Evolutionary conservation across 495 filamentous ascomycete species (phyloP).

Genomic region (Xylaria flabelliformis): DNA sequence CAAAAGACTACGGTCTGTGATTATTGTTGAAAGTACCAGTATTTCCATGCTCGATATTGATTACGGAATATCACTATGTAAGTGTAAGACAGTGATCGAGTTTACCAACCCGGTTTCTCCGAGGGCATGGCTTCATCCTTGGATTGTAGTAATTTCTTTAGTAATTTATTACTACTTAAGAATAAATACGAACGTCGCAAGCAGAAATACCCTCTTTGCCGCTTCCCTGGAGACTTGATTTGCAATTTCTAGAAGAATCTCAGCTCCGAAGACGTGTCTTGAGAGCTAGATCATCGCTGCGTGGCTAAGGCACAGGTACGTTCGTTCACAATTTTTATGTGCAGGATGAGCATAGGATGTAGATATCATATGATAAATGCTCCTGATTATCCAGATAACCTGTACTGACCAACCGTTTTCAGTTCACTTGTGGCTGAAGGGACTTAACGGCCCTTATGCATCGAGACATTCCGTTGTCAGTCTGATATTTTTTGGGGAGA

Average conservation of each 20-base stretch:
- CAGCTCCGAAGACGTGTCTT: too few relatives aligned
- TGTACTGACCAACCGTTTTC: neutral
- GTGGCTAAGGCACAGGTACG: constrained; percentile 77
- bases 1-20: constrained; percentile 63
- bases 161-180: neutral
- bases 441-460: constrained; percentile 51
- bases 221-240: too few relatives aligned
- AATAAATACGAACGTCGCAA: neutral
- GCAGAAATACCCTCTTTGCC: constrained; percentile 59
- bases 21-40: constrained; percentile 88
- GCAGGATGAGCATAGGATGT: neutral
- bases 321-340: neutral
- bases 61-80: constrained; percentile 41
- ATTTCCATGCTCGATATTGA: constrained; percentile 65
- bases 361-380: neutral
- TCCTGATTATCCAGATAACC: neutral
- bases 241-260: too few relatives aligned
- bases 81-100: neutral
- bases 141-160: neutral
- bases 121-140: neutral
- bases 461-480: neutral
- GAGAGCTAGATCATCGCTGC: constrained; percentile 63
- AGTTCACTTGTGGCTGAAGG: constrained; percentile 72
- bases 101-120: neutral
- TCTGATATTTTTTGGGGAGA: neutral